Evolutionary conservation across 345 rosid species (phyloP).

Genomic region (Gossypium turneri): DNA sequence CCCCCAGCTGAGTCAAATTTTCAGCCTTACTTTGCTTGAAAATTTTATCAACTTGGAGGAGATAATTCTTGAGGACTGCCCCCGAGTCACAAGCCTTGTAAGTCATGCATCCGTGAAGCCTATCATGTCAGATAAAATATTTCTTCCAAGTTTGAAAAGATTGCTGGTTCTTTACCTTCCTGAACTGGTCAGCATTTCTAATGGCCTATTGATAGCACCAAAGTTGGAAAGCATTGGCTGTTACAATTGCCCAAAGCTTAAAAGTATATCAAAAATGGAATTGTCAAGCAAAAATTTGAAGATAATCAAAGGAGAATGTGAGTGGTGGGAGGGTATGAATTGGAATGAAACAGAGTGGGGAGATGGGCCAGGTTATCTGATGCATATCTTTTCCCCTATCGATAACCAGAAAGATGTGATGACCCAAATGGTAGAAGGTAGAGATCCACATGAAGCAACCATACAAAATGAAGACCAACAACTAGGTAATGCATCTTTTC

Average conservation of each 20-base stretch:
- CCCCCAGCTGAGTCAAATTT: conserved; percentile 10
- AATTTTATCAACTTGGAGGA: conserved; percentile 15
- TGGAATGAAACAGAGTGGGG: conserved; percentile 17
- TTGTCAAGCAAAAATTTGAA: conserved; percentile 15
- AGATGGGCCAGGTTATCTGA: conserved; percentile 2
- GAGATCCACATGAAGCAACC: not conserved
- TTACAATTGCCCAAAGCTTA: conserved; percentile 17
- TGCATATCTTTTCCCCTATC: conserved; percentile 7
- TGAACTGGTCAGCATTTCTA: conserved; percentile 12
- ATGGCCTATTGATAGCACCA: conserved; percentile 10
- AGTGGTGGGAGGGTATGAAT: conserved; percentile 19
- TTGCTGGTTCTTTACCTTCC: conserved; percentile 18
- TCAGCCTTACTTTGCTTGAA: conserved; percentile 4
- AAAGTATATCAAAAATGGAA: conserved; percentile 1
- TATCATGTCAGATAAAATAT: not conserved
- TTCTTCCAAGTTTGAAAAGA: conserved; percentile 19
- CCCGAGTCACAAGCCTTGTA: not conserved
- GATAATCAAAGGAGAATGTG: conserved; percentile 12
- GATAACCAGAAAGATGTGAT: conserved; percentile 7
- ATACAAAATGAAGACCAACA: not conserved
- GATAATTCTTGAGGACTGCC: conserved; percentile 20
- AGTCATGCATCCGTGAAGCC: not conserved
- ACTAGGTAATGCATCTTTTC: not conserved
- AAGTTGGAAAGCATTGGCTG: conserved; percentile 10
- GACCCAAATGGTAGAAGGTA: conserved; percentile 6